Percentiles rank a stretch among this genome's conserved stretches.
These are phyloP conservation scores for Escovopsis sp. DNA, from an alignment of 2,329 filamentous ascomycete species.

Conservation along the genomic window DNA sequence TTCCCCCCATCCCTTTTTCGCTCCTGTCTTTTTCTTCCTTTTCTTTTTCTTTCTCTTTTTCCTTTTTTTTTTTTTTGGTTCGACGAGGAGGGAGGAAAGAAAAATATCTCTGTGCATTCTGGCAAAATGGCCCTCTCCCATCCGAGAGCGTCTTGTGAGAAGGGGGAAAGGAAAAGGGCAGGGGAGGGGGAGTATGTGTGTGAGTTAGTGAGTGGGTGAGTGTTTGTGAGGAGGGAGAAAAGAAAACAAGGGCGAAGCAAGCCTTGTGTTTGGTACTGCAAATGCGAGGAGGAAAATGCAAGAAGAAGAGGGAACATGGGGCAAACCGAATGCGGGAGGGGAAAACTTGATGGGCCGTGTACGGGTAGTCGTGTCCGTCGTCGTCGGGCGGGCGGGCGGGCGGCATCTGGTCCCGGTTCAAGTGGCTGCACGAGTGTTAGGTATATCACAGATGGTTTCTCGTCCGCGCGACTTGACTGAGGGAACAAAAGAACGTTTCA, in stretches of 20 bases:
- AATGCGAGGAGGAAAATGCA: constrained; percentile 9
- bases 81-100: background rate
- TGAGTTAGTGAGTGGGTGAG: no score
- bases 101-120: no score
- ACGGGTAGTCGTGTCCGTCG: constrained; percentile 10
- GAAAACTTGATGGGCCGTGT: no score
- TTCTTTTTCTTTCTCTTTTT: background rate
- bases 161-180: no score
- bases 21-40: background rate
- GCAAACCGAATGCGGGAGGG: no score
- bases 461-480: constrained; percentile 17
- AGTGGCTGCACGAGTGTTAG: constrained; percentile 13
- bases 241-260: no score
- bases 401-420: constrained; percentile 9
- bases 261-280: constrained; percentile 17
- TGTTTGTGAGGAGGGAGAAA: no score
- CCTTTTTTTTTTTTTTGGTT: background rate
- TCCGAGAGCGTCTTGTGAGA: no score
- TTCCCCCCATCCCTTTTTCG: background rate
- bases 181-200: no score
- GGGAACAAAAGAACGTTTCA: constrained; percentile 4
- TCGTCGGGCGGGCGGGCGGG: no score
- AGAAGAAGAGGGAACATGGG: constrained; percentile 13
- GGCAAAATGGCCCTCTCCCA: no score
- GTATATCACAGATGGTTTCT: constrained; percentile 16